Evolutionary conservation across 1,284 basidiomycete species (phyloP).

Genomic region (Trichosporon coremiiforme): DNA sequence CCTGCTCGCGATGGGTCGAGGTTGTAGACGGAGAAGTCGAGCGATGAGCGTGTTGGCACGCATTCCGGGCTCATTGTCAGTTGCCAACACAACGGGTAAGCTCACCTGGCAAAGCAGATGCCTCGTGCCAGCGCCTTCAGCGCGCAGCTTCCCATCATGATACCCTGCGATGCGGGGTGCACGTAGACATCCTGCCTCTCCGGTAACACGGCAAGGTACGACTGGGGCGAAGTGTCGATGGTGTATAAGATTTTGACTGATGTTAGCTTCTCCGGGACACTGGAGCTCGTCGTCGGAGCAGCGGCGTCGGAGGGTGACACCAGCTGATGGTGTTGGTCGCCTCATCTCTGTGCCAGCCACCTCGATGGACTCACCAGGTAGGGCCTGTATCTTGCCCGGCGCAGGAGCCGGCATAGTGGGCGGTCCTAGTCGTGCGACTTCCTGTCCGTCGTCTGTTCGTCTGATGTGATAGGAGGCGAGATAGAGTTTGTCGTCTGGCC

Average conservation of each 20-base stretch:
- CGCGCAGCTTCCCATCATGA: slow-evolving; percentile 41
- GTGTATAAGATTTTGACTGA: slow-evolving; percentile 54
- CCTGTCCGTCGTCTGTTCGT: neutral
- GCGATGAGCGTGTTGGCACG: slow-evolving; percentile 40
- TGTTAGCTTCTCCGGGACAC: neutral
- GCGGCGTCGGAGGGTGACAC: neutral
- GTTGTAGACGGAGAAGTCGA: slow-evolving; percentile 53
- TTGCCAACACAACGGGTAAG: neutral
- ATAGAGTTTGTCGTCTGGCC: neutral
- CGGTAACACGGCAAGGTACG: slow-evolving; percentile 46
- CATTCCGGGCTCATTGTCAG: slow-evolving; percentile 40
- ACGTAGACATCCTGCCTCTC: slow-evolving; percentile 49
- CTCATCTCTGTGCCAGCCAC: slow-evolving; percentile 3
- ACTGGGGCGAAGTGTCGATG: slow-evolving; percentile 46
- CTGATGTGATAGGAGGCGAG: neutral
- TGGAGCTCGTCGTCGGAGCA: too few relatives aligned
- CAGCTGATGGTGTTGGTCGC: neutral
- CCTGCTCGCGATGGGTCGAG: slow-evolving; percentile 40
- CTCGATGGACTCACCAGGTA: slow-evolving; percentile 41
- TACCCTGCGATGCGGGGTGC: slow-evolving; percentile 32
- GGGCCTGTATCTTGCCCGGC: slow-evolving; percentile 48
- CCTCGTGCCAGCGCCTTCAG: slow-evolving; percentile 47
- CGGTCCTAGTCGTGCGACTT: neutral
- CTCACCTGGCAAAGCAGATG: slow-evolving; percentile 52
- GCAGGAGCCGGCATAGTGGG: slow-evolving; percentile 44